Base-by-base conservation (phyloP, 805 yeast species). In the Saturnispora serradocipensis region DNA sequence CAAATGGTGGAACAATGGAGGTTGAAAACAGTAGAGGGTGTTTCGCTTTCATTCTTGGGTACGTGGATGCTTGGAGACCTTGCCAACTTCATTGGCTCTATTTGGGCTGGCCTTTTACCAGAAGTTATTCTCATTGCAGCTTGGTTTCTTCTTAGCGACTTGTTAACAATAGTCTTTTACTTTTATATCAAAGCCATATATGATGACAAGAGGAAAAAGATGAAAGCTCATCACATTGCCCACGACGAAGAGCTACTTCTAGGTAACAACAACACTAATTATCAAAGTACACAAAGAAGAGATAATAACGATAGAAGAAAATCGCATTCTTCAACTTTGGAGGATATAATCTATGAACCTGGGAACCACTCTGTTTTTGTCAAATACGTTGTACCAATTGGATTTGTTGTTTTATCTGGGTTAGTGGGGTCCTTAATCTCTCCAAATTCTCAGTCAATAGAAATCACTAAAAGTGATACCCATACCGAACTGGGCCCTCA, bases 1-100 rank as follows among this genome's bases (percentile, higher is more conserved):
- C 95, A 86, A 63, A 72, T 86, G 45, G 75, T 86, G 25, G 95
- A 86, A 63, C 91, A 86, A 67, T 86, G 89, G 89, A 68, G 86
- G 50, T 67, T 81, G 50, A 81, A 86, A 61, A 75, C 81, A 16
- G 86, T 88, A 4, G 90, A 84, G 34, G 95, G 95, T 5, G 80
- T 86, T 24, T 79, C 91, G 38, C 73, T 83, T 32, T 76, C 82
- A 5, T 85, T 86, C 59, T 73, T 86, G 25, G 57, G 76, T 10
- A 75, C 82, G 49, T 86, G 93, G 93, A 74, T 83, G 39, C 58
- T 81, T 16, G 93, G 93, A 3, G 95, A 86, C 60, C 49, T 85
- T 8, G 73, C 81, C 56, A 86, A 86, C 62, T 70, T 86, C 36
- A 60, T 71, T 1, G 95, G 95, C 2, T 70, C 90, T 0, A 28